These are phyloP conservation scores for Paraphoma sp. DNA, from an alignment of 2,329 filamentous ascomycete genomes.

Conservation along the genomic window DNA sequence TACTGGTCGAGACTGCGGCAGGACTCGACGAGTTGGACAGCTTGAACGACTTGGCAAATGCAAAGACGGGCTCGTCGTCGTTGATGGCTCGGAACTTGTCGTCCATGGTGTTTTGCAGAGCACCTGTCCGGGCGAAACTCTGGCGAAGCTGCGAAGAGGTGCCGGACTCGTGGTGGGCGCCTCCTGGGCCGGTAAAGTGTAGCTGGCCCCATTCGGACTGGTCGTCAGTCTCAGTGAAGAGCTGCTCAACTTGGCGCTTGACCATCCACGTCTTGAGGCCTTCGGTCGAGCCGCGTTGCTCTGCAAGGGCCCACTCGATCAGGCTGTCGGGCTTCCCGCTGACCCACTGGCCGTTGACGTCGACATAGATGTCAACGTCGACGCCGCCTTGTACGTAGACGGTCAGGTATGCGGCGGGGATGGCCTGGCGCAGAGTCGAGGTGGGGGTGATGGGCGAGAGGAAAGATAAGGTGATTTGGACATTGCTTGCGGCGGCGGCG, in stretches of 20 bases:
- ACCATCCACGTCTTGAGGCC: conserved; percentile 72
- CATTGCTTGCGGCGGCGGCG: conserved; percentile 44
- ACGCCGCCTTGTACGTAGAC: conserved; percentile 72
- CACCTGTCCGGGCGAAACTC: conserved; percentile 72
- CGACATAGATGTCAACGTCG: conserved; percentile 56
- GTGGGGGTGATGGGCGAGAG: conserved; percentile 82
- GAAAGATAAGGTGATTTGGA: conserved; percentile 68
- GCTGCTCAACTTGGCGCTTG: conserved; percentile 65
- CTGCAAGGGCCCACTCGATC: conserved; percentile 71
- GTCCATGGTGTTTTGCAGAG: conserved; percentile 71
- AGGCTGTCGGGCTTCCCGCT: conserved; percentile 74
- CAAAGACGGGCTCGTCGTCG: conserved; percentile 82
- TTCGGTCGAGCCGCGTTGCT: conserved; percentile 48
- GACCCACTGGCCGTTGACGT: conserved; percentile 72
- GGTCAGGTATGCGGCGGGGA: conserved; percentile 82
- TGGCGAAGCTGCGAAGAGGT: conserved; percentile 70
- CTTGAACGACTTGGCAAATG: conserved; percentile 61
- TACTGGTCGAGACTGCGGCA: conserved; percentile 37
- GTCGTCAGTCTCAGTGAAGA: conserved; percentile 76
- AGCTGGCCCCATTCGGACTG: conserved; percentile 84
- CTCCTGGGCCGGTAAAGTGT: conserved; percentile 74
- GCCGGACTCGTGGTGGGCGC: conserved; percentile 73
- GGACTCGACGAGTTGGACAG: conserved; percentile 24
- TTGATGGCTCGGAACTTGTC: conserved; percentile 71
- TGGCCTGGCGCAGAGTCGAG: conserved; percentile 78